Conservation (phyloP, 2,329 filamentous ascomycete species). For the Pseudocercospora cruenta region DNA sequence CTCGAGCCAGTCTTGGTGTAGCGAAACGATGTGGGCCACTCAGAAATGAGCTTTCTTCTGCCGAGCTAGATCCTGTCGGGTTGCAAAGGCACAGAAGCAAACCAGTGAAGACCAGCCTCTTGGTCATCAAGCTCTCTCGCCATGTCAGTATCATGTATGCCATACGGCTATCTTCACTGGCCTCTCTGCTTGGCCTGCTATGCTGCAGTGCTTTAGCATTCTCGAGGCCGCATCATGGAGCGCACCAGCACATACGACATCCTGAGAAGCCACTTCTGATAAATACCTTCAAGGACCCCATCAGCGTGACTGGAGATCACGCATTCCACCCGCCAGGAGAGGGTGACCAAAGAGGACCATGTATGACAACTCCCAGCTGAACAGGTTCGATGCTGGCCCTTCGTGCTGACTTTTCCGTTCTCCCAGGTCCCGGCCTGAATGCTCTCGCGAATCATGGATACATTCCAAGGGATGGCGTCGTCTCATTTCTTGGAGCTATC, state of each 20-base stretch:
- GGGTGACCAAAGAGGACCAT: conserved; percentile 14
- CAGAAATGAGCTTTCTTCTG: background rate
- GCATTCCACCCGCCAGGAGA: conserved; percentile 6
- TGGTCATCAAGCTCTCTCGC: conserved; percentile 14
- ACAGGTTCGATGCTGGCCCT: background rate
- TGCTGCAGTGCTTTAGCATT: conserved; percentile 9
- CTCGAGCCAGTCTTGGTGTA: conserved; percentile 2
- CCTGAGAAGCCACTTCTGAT: conserved; percentile 16
- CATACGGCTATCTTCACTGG: conserved; percentile 4
- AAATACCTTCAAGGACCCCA: conserved; percentile 7
- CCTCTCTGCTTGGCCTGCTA: conserved; percentile 1
- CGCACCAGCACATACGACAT: conserved; percentile 11
- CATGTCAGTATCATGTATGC: conserved; percentile 14
- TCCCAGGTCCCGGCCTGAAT: conserved; percentile 10
- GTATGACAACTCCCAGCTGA: background rate
- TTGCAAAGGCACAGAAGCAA: conserved; percentile 6
- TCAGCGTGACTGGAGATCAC: conserved; percentile 12
- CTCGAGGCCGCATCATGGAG: conserved; percentile 4
- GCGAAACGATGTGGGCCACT: conserved; percentile 11
- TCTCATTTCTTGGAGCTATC: conserved; percentile 25
- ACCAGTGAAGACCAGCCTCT: conserved; percentile 19
- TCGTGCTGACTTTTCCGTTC: conserved; percentile 1
- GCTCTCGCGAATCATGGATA: conserved; percentile 29
- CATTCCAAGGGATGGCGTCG: conserved; percentile 23
- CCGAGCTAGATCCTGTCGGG: background rate